phyloP scores from a whole-genome alignment of 352 stramenopile genomes.

The Pythium brassicae region DNA sequence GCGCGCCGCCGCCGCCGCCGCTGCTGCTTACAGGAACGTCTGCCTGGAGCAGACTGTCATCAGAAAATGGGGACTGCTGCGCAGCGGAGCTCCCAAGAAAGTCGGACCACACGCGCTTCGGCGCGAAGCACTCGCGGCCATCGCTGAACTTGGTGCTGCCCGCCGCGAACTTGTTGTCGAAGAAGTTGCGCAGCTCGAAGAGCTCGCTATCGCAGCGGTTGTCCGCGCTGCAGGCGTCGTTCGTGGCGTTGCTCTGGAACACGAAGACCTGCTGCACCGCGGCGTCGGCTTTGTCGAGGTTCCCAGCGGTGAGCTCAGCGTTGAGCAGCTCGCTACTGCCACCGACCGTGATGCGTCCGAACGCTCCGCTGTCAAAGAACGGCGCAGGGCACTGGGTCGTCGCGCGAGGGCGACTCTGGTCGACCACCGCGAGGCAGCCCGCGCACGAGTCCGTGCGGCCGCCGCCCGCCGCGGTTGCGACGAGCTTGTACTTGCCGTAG shows the following conservation, averaged over 20 bases:
- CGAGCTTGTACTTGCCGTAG: constrained; percentile 53
- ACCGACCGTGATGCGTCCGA: neutral
- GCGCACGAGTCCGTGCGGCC: constrained; percentile 23
- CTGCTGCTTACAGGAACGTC: constrained; percentile 1
- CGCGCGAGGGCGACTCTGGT: constrained; percentile 35
- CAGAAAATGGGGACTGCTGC: neutral
- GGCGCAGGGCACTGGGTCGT: constrained; percentile 31
- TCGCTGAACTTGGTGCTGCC: neutral
- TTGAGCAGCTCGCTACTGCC: neutral
- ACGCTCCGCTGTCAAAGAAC: constrained; percentile 16
- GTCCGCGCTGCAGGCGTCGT: constrained; percentile 6
- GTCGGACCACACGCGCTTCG: constrained; percentile 7
- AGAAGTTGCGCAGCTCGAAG: constrained; percentile 15
- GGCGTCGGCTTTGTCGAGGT: constrained; percentile 21
- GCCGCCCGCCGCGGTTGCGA: constrained; percentile 36
- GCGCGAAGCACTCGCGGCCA: constrained; percentile 3
- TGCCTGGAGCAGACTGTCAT: constrained; percentile 1
- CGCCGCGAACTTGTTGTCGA: constrained; percentile 2
- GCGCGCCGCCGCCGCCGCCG: too few species aligned
- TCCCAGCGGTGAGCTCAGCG: constrained; percentile 13
- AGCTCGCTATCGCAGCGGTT: constrained; percentile 18
- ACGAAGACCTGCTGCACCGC: constrained; percentile 27
- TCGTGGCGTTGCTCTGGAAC: constrained; percentile 1
- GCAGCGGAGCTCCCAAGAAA: neutral
- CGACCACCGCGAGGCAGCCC: constrained; percentile 46